phyloP scores from a whole-genome alignment of 1,284 basidiomycete genomes.

The Mycena sp. region DNA sequence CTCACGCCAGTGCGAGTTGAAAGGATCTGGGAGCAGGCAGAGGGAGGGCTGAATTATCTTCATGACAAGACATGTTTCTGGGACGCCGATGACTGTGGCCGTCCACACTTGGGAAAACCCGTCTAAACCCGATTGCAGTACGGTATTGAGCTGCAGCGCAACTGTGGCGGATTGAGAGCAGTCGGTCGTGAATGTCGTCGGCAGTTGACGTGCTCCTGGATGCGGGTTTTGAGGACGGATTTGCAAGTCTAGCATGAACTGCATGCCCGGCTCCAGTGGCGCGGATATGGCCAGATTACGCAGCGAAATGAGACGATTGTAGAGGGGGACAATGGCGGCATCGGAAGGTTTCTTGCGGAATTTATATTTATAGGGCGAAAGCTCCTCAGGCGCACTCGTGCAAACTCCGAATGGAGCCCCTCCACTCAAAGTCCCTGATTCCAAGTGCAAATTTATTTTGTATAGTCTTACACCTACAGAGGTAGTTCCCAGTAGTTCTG shows the following conservation, averaged over 20 bases:
- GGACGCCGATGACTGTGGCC: not conserved
- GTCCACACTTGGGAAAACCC: slow-evolving; percentile 17
- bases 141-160: not conserved
- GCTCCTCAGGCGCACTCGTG: too few species aligned
- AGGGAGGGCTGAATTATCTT: slow-evolving; percentile 7
- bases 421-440: too few species aligned
- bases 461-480: too few species aligned
- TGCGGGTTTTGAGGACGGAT: slow-evolving; percentile 8
- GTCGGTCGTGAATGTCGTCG: not conserved
- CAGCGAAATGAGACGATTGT: slow-evolving; percentile 1
- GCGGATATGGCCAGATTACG: slow-evolving; percentile 1
- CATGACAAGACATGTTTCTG: not conserved
- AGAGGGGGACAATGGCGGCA: not conserved
- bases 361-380: not conserved
- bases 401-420: too few species aligned
- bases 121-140: slow-evolving; percentile 4
- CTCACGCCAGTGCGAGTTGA: not conserved
- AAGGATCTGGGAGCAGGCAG: not conserved
- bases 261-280: slow-evolving; percentile 11
- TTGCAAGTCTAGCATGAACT: slow-evolving; percentile 6
- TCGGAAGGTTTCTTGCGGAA: slow-evolving; percentile 12
- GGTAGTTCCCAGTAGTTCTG: too few species aligned
- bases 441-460: too few species aligned
- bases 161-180: not conserved
- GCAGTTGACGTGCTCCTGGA: slow-evolving; percentile 3